Conservation (phyloP, 768 basidiomycete species). For the Boletales sp. region DNA sequence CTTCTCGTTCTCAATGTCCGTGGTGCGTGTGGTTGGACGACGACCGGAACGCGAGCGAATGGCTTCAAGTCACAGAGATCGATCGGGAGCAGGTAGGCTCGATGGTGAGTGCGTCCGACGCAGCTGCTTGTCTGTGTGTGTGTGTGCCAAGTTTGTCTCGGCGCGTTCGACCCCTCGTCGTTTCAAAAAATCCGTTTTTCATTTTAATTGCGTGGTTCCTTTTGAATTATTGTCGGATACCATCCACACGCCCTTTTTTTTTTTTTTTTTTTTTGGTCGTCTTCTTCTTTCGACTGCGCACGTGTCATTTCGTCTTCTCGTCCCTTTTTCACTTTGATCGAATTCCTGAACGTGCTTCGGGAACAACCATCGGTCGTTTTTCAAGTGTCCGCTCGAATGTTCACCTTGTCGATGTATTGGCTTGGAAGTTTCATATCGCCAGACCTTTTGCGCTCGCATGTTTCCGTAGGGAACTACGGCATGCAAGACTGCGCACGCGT, state of each 20-base stretch:
- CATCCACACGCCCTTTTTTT: too few relatives aligned
- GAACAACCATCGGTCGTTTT: neutral
- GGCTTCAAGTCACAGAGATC: conserved; percentile 34
- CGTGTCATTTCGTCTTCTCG: conserved; percentile 6
- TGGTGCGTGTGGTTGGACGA: conserved; percentile 25
- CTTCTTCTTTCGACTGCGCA: neutral
- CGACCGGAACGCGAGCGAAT: conserved; percentile 27
- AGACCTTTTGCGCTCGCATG: conserved; percentile 13
- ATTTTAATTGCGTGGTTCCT: conserved; percentile 4
- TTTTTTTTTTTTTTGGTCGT: conserved; percentile 9
- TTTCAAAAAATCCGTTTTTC: neutral
- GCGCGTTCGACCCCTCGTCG: too few relatives aligned
- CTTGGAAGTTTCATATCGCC: conserved; percentile 15
- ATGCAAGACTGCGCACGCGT: conserved; percentile 22
- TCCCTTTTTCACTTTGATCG: neutral
- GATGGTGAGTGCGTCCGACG: conserved; percentile 21
- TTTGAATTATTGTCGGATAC: neutral
- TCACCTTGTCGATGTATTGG: conserved; percentile 8
- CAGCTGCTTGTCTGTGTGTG: too few relatives aligned
- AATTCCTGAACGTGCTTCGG: neutral
- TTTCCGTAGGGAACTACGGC: conserved; percentile 25
- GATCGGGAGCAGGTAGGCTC: conserved; percentile 22
- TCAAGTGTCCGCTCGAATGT: conserved; percentile 3
- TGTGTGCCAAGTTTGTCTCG: too few relatives aligned
- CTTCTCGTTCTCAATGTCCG: conserved; percentile 8